Conservation (phyloP, 2,329 filamentous ascomycete species). For the Verticillium klebahnii region DNA sequence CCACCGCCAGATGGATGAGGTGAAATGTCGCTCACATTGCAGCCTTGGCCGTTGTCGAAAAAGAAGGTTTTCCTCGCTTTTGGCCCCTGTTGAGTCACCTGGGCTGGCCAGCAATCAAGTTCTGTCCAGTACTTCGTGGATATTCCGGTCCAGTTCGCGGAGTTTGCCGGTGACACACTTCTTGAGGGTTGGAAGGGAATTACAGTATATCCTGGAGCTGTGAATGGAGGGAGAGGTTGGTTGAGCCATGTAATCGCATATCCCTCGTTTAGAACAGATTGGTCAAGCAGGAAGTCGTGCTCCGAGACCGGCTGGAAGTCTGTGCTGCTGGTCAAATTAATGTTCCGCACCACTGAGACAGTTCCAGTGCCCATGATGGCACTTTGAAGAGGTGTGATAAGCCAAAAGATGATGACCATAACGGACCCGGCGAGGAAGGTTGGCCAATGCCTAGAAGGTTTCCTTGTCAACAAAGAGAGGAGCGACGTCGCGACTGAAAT, state of each 20-base stretch:
- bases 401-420: slow-evolving; percentile 49
- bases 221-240: slow-evolving; percentile 38
- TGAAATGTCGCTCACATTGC: slow-evolving; percentile 20
- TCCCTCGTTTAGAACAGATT: slow-evolving; percentile 34
- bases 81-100: slow-evolving; percentile 2
- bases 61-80: slow-evolving; percentile 6
- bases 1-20: slow-evolving; percentile 6
- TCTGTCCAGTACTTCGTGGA: slow-evolving; percentile 29
- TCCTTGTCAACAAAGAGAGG: no score
- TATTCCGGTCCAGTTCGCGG: slow-evolving; percentile 19
- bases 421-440: slow-evolving; percentile 42
- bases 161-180: neutral
- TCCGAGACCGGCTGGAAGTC: slow-evolving; percentile 15
- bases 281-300: slow-evolving; percentile 20
- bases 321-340: neutral
- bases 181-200: slow-evolving; percentile 32
- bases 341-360: slow-evolving; percentile 16
- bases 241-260: slow-evolving; percentile 42
- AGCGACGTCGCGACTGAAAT: neutral
- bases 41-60: slow-evolving; percentile 33
- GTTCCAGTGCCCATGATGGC: slow-evolving; percentile 42
- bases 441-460: slow-evolving; percentile 41
- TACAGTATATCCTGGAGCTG: slow-evolving; percentile 33
- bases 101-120: slow-evolving; percentile 30
- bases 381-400: slow-evolving; percentile 49